These are phyloP conservation scores for Hypomyces perniciosus DNA, from an alignment of 2,329 filamentous ascomycete species.

Conservation along the genomic window DNA sequence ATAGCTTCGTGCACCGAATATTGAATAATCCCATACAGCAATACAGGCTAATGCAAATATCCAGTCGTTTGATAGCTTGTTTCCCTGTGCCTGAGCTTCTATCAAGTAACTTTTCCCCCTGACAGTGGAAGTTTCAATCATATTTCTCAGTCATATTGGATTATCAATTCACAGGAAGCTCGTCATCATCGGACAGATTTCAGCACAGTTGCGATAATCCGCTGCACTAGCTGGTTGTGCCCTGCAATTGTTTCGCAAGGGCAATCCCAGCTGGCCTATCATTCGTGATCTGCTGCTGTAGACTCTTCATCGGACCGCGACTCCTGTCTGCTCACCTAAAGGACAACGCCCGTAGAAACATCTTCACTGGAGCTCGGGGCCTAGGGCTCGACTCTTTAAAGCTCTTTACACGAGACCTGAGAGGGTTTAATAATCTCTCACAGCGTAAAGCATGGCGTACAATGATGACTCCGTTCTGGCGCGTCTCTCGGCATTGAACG, in stretches of 20 bases:
- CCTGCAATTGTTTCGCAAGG: slow-evolving; percentile 2
- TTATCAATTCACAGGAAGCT: background rate
- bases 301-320: slow-evolving; percentile 23
- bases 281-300: too few species aligned
- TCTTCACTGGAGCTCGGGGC: background rate
- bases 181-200: background rate
- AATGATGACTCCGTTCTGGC: slow-evolving; percentile 92
- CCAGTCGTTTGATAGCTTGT: slow-evolving; percentile 15
- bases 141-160: background rate
- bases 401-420: background rate
- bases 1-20: slow-evolving; percentile 11
- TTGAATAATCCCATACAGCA: slow-evolving; percentile 18
- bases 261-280: slow-evolving; percentile 19
- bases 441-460: slow-evolving; percentile 65
- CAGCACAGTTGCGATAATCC: background rate
- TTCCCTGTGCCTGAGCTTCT: slow-evolving; percentile 13
- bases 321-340: slow-evolving; percentile 16
- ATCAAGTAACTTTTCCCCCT: slow-evolving; percentile 16
- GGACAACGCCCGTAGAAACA: slow-evolving; percentile 16
- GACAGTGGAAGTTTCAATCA: background rate
- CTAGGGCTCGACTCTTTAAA: background rate
- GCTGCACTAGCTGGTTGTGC: slow-evolving; percentile 1
- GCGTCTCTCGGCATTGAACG: slow-evolving; percentile 91
- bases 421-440: background rate
- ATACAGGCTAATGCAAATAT: slow-evolving; percentile 19